These are phyloP conservation scores for Geranomyces michiganensis DNA, from an alignment of 192 early-diverging fungal genomes.

Conservation along the genomic window DNA sequence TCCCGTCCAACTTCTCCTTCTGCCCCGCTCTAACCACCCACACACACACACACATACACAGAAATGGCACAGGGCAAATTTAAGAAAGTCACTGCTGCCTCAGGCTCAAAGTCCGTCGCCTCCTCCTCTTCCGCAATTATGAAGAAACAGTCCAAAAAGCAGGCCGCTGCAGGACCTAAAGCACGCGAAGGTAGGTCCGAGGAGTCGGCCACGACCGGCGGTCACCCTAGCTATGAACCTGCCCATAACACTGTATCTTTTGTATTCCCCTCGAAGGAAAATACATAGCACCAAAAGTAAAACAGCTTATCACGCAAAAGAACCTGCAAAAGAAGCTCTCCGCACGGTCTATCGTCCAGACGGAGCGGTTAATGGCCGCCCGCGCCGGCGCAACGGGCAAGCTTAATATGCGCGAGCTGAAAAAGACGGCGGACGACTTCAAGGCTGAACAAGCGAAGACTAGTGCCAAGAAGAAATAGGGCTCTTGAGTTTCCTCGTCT, in stretches of 20 bases:
- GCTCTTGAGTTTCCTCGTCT: no score
- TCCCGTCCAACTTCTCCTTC: no score
- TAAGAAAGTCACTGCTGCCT: slow-evolving; percentile 19
- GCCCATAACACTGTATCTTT: not conserved
- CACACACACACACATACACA: not conserved
- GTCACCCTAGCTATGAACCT: not conserved
- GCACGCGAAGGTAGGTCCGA: slow-evolving; percentile 4
- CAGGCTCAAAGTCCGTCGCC: slow-evolving; percentile 5
- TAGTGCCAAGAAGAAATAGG: slow-evolving; percentile 41
- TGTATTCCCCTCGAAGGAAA: slow-evolving; percentile 14
- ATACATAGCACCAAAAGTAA: slow-evolving; percentile 39
- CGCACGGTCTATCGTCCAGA: slow-evolving; percentile 45
- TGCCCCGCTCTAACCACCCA: no score
- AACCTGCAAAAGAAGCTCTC: slow-evolving; percentile 46
- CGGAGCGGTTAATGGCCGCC: slow-evolving; percentile 66
- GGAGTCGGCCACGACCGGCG: not conserved
- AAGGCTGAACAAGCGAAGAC: slow-evolving; percentile 50
- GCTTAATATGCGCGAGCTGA: slow-evolving; percentile 71
- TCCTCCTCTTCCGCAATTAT: not conserved
- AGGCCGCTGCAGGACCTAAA: slow-evolving; percentile 19
- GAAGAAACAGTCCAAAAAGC: slow-evolving; percentile 8
- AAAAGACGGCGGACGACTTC: slow-evolving; percentile 61
- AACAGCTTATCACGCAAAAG: slow-evolving; percentile 24
- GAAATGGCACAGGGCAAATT: slow-evolving; percentile 34
- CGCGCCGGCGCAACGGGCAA: slow-evolving; percentile 75